Evolutionary conservation across 768 basidiomycete species (phyloP).

Genomic region (Russula compacta): DNA sequence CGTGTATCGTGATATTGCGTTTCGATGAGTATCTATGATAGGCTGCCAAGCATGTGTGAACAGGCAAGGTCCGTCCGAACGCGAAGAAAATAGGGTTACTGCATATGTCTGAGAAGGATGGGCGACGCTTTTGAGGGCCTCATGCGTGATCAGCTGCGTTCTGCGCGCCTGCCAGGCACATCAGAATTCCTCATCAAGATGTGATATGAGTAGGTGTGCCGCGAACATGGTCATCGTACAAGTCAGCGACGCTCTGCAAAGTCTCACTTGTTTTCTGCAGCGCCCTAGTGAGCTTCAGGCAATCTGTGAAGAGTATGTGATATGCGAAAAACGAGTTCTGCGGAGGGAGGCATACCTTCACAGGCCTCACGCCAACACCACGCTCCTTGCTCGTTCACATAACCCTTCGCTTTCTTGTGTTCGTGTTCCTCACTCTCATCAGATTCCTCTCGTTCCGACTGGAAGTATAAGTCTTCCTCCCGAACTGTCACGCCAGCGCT

Average conservation of each 20-base stretch:
- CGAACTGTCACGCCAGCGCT: constrained; percentile 28
- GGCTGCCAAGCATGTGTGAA: constrained; percentile 34
- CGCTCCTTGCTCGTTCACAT: constrained; percentile 63
- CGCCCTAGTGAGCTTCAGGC: constrained; percentile 68
- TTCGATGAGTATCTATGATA: constrained; percentile 64
- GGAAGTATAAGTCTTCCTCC: constrained; percentile 27
- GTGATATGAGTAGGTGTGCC: background rate
- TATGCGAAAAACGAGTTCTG: background rate
- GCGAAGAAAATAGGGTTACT: constrained; percentile 29
- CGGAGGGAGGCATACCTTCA: constrained; percentile 35
- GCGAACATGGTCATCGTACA: constrained; percentile 72
- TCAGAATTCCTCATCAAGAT: constrained; percentile 7
- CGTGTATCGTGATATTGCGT: constrained; percentile 56
- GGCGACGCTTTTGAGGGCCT: constrained; percentile 63
- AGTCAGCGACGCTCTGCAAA: constrained; percentile 62
- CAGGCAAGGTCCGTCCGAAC: background rate
- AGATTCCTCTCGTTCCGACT: constrained; percentile 39
- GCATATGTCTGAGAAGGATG: constrained; percentile 69
- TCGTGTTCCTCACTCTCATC: constrained; percentile 21
- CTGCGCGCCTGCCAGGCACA: constrained; percentile 47
- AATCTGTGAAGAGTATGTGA: constrained; percentile 36
- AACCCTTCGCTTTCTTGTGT: constrained; percentile 37
- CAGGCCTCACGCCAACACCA: constrained; percentile 86
- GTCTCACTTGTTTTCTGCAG: constrained; percentile 69
- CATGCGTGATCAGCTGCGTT: constrained; percentile 66